These are phyloP conservation scores for Kipferlia bialata DNA, from an alignment of 78 protist genomes.

Conservation along the genomic window DNA sequence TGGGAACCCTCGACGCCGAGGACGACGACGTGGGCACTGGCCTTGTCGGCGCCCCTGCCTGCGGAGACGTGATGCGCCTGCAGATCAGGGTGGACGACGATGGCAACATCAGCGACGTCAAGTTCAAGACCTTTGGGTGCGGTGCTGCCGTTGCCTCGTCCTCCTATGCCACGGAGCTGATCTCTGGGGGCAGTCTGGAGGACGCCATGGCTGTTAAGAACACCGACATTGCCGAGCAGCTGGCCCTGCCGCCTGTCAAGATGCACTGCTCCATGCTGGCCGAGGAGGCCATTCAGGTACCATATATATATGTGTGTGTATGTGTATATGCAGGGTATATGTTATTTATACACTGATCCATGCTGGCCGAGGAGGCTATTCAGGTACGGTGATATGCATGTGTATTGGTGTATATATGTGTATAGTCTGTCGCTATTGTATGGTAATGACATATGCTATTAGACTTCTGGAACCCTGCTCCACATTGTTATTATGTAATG, in stretches of 20 bases:
- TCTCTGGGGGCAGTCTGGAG: slow-evolving; percentile 76
- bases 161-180: slow-evolving; percentile 51
- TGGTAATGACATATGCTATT: too few relatives aligned
- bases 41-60: slow-evolving; percentile 76
- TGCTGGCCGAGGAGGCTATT: slow-evolving; percentile 71
- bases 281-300: slow-evolving; percentile 88
- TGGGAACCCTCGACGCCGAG: slow-evolving; percentile 75
- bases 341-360: slow-evolving; percentile 80
- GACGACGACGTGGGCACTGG: slow-evolving; percentile 62
- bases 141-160: slow-evolving; percentile 87
- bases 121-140: slow-evolving; percentile 90
- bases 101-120: slow-evolving; percentile 47
- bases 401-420: too few relatives aligned
- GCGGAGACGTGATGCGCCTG: slow-evolving; percentile 90
- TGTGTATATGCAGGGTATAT: too few relatives aligned
- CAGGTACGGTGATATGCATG: too few relatives aligned
- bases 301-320: too few relatives aligned
- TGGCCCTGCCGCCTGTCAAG: slow-evolving; percentile 91
- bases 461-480: too few relatives aligned
- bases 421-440: too few relatives aligned
- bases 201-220: slow-evolving; percentile 64
- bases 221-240: slow-evolving; percentile 69
- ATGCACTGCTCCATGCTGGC: slow-evolving; percentile 65
- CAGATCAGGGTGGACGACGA: slow-evolving; percentile 58
- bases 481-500: too few relatives aligned